These are phyloP conservation scores for Aspergillus sp. DNA, from an alignment of 2,329 filamentous ascomycete species.

Conservation along the genomic window DNA sequence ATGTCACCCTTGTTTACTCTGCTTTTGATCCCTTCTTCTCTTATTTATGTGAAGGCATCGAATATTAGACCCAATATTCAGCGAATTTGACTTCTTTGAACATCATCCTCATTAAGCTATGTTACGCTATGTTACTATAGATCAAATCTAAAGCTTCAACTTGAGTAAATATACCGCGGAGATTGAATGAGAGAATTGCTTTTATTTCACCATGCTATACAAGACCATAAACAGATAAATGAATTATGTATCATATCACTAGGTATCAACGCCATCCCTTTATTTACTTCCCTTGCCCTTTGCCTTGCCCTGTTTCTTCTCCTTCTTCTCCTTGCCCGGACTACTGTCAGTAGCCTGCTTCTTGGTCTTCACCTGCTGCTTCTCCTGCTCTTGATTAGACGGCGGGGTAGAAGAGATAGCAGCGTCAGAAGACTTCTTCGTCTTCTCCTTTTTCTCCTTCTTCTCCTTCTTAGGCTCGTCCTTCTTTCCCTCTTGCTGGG, in stretches of 20 bases:
- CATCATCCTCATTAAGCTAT: background rate
- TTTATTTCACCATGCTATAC: slow-evolving; percentile 12
- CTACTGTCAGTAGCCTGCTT: slow-evolving; percentile 17
- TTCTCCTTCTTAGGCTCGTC: slow-evolving; percentile 17
- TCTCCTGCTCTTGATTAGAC: slow-evolving; percentile 12
- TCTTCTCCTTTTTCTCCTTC: slow-evolving; percentile 20
- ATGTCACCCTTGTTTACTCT: background rate
- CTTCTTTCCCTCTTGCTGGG: slow-evolving; percentile 16
- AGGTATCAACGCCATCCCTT: slow-evolving; percentile 4
- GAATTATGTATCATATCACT: background rate
- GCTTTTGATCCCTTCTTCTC: background rate
- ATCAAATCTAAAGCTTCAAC: background rate
- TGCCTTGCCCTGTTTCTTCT: background rate
- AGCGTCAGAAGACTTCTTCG: slow-evolving; percentile 7
- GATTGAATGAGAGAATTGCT: slow-evolving; percentile 10
- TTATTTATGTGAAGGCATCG: background rate
- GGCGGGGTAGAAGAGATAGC: background rate
- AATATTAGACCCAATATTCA: background rate
- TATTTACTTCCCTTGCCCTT: slow-evolving; percentile 27
- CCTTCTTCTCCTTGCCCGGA: slow-evolving; percentile 22
- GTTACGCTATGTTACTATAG: too few relatives aligned
- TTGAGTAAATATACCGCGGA: slow-evolving; percentile 1
- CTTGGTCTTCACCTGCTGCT: slow-evolving; percentile 12
- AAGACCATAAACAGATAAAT: slow-evolving; percentile 2
- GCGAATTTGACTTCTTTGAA: background rate